Evolutionary conservation across 208 protist species (phyloP).

Genomic region (Spironucleus salmonicida): DNA sequence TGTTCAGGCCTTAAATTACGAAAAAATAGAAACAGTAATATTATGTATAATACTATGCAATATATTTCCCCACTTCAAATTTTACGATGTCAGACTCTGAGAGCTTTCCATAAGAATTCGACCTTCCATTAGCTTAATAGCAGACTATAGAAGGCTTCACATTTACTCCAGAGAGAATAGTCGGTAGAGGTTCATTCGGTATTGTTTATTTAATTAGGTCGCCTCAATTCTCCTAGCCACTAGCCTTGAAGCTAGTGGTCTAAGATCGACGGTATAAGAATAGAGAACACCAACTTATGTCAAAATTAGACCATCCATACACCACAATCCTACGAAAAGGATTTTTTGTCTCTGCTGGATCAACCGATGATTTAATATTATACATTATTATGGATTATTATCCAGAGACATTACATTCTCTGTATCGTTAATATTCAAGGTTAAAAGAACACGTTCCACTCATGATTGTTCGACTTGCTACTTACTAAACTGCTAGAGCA

Average conservation of each 20-base stretch:
- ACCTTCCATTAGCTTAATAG: too few relatives aligned
- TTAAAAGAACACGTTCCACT: conserved; percentile 58
- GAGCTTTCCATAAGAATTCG: too few relatives aligned
- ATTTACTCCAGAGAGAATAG: too few relatives aligned
- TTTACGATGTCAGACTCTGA: too few relatives aligned
- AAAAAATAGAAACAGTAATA: too few relatives aligned
- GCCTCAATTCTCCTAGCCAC: neutral
- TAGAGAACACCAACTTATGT: conserved; percentile 85
- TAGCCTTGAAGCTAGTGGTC: conserved; percentile 26
- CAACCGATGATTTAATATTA: conserved; percentile 74
- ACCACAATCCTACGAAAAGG: conserved; percentile 73
- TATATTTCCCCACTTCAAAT: too few relatives aligned
- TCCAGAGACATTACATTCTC: conserved; percentile 75
- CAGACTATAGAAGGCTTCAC: too few relatives aligned
- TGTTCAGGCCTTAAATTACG: too few relatives aligned
- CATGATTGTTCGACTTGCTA: conserved; percentile 54
- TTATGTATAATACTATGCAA: too few relatives aligned
- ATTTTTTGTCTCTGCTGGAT: conserved; percentile 60
- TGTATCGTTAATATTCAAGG: conserved; percentile 69
- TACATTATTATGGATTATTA: conserved; percentile 95
- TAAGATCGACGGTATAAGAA: conserved; percentile 56
- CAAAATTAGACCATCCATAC: conserved; percentile 60
- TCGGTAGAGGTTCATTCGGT: too few relatives aligned
- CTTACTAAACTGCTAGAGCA: conserved; percentile 82
- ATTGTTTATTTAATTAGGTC: conserved; percentile 20